These are phyloP conservation scores for Tulasnella sp. DNA, from an alignment of 768 basidiomycete genomes.

Conservation along the genomic window DNA sequence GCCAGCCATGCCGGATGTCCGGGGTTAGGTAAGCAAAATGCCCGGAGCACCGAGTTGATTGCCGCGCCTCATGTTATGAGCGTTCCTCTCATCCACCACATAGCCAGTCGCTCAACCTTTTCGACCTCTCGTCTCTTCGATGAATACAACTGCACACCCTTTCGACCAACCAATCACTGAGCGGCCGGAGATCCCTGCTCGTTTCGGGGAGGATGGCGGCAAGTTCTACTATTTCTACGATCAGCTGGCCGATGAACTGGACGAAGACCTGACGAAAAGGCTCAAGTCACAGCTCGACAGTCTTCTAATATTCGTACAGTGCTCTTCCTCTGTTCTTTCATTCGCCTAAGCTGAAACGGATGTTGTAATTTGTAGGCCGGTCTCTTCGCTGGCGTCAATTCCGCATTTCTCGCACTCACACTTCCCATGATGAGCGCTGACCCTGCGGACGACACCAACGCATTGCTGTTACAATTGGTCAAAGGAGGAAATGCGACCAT, in stretches of 20 bases:
- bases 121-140: too few relatives aligned
- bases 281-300: neutral
- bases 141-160: neutral
- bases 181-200: neutral
- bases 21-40: too few relatives aligned
- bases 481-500: neutral
- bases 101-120: too few relatives aligned
- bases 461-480: neutral
- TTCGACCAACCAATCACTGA: neutral
- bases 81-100: too few relatives aligned
- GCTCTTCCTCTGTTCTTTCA: neutral
- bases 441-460: neutral
- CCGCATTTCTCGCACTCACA: neutral
- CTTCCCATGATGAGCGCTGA: constrained; percentile 14
- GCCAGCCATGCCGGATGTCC: too few relatives aligned
- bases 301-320: neutral
- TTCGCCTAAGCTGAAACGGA: neutral
- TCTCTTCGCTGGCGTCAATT: constrained; percentile 8
- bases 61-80: too few relatives aligned
- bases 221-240: constrained; percentile 4
- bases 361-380: neutral
- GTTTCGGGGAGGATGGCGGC: neutral
- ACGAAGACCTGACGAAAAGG: neutral
- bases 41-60: too few relatives aligned
- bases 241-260: neutral